A percentile compares a stretch with the other conserved stretches of the same genome.
Conservation (phyloP, 2,329 filamentous ascomycete genomes). For the Botrytis byssoidea region DNA sequence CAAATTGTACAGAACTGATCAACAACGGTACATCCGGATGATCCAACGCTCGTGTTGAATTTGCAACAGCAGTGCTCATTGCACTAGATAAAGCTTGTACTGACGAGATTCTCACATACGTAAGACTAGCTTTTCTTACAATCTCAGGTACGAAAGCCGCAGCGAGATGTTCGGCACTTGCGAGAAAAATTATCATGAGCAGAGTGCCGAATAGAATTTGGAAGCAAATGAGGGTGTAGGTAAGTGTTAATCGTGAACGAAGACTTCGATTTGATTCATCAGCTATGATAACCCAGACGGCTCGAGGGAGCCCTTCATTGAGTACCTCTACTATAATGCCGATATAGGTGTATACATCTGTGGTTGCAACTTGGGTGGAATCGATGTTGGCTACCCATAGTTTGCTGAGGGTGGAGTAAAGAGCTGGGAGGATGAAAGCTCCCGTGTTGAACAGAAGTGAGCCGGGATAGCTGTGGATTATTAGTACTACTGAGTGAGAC, state of each 20-base stretch:
- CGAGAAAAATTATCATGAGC: slow-evolving; percentile 59
- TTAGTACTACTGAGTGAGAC: neutral
- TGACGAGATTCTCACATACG: slow-evolving; percentile 63
- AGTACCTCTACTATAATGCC: slow-evolving; percentile 64
- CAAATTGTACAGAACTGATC: slow-evolving; percentile 63
- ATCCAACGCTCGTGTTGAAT: slow-evolving; percentile 63
- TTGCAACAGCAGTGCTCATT: slow-evolving; percentile 60
- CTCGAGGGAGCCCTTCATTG: slow-evolving; percentile 69
- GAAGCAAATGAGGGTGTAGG: slow-evolving; percentile 62
- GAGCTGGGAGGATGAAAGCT: slow-evolving; percentile 63
- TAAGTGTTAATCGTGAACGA: slow-evolving; percentile 53
- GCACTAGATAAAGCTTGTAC: slow-evolving; percentile 62
- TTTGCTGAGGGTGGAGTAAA: slow-evolving; percentile 67
- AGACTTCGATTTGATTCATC: slow-evolving; percentile 56
- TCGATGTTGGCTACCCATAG: slow-evolving; percentile 71
- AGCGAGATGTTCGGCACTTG: slow-evolving; percentile 54
- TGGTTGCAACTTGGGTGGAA: slow-evolving; percentile 59
- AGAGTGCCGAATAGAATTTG: slow-evolving; percentile 57
- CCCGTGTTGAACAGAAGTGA: slow-evolving; percentile 61
- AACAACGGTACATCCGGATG: slow-evolving; percentile 66
- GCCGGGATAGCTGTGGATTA: slow-evolving; percentile 49
- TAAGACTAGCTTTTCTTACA: slow-evolving; percentile 55
- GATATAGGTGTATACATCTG: slow-evolving; percentile 69
- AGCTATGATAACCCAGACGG: slow-evolving; percentile 67
- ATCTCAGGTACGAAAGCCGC: slow-evolving; percentile 61